Base-by-base conservation (phyloP, 2,329 filamentous ascomycete genomes). In the Microcyclospora tardicrescens region DNA sequence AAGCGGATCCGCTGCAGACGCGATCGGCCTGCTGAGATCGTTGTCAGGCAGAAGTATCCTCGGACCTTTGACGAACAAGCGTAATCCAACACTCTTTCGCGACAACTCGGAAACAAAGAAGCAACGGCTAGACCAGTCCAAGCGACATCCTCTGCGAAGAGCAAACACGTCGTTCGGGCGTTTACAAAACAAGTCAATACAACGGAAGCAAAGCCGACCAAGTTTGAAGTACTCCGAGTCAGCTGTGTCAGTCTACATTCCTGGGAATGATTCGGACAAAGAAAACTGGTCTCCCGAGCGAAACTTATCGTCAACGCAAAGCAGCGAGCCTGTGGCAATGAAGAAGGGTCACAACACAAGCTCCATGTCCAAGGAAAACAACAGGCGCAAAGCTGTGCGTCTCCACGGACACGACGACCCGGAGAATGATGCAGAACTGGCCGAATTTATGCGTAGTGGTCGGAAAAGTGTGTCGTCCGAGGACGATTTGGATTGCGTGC, bases 231-330 rank as follows among this genome's bases (percentile, higher is more conserved):
- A 54, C 29, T 48, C 51, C 5, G 48, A 45, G n/a, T 56, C 54
- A 10, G 47, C 48, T 6, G 39, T 44, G n/a, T 45, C 42, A 29
- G 64, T 69, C 16, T 62, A 67, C 60, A 66, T 60, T 50, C 66
- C 51, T 56, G 74, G 74, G 63, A 58, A 76, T 35, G 87, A 94
- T 53, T 94, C 85, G 1, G 89, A 96, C 59, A 96, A 96, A 63
- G 89, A 96, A 64, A 96, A 96, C 56, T 93, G 85, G 75, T 73
- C 74, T 67, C 54, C 79, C 68, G 1, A 68, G 30, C 30, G 30
- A 10, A 24, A 24, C 19, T 24, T 24, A 8, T 24, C 19, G 19
- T 24, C 19, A 24, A 24, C 19, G 4, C 19, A 8, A 8, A 24
- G 19, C 19, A 24, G 19, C 19, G 12, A 32, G 14, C 12, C 10